Conservation (phyloP, 345 rosid species). For the Excoecaria cochinchinensis region DNA sequence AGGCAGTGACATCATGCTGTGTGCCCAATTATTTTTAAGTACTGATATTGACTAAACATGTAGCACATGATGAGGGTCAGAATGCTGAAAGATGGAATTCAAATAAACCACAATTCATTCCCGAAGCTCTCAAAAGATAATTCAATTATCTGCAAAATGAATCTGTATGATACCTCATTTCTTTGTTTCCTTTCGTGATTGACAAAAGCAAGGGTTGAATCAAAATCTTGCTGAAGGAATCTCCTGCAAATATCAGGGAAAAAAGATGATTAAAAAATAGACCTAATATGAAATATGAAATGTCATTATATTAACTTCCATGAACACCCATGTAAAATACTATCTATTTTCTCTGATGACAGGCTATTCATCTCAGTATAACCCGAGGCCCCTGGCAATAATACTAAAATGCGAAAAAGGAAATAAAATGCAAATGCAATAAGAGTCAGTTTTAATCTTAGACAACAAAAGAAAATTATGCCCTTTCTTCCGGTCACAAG, state of each 20-base stretch:
- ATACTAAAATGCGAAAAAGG: neutral
- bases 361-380: neutral
- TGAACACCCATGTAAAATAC: neutral
- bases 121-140: neutral
- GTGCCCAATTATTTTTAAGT: neutral
- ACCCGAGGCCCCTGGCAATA: neutral
- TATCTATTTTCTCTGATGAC: neutral
- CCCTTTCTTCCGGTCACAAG: neutral
- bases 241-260: constrained; percentile 53
- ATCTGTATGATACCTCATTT: constrained; percentile 52
- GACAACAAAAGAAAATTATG: neutral
- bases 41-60: neutral
- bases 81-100: neutral
- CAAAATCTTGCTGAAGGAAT: constrained; percentile 91
- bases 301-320: neutral
- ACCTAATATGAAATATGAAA: neutral
- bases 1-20: neutral
- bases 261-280: neutral
- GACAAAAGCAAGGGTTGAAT: constrained; percentile 78
- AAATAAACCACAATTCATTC: neutral
- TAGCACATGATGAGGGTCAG: neutral
- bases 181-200: constrained; percentile 92
- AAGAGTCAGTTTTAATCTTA: neutral
- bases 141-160: constrained; percentile 12
- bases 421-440: neutral